Percentiles rank a stretch among this genome's conserved stretches.
Conservation (phyloP, 2,329 filamentous ascomycete genomes). For the Pleurostoma richardsiae region DNA sequence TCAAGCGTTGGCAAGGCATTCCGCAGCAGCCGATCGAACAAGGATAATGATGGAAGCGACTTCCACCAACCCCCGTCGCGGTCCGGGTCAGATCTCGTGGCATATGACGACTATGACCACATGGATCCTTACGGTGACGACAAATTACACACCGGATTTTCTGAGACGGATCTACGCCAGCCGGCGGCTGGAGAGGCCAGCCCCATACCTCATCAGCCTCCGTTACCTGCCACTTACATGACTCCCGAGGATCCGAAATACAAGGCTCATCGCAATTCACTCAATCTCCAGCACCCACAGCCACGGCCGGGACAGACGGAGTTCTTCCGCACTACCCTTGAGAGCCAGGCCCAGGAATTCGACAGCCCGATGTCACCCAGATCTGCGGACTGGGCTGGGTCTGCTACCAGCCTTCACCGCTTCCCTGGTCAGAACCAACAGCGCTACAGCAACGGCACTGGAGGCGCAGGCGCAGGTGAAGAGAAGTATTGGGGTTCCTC, state of each 20-base stretch:
- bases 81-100: conserved; percentile 69
- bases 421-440: conserved; percentile 39
- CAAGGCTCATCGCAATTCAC: conserved; percentile 73
- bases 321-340: conserved; percentile 68
- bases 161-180: conserved; percentile 16
- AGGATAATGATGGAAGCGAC: conserved; percentile 44
- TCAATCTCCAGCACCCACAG: conserved; percentile 77
- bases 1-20: conserved; percentile 80
- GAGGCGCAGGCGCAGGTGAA: conserved; percentile 2
- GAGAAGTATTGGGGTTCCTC: conserved; percentile 42
- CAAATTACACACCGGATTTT: conserved; percentile 52
- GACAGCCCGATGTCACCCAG: conserved; percentile 54
- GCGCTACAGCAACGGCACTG: conserved; percentile 42
- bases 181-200: conserved; percentile 9
- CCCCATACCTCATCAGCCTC: conserved; percentile 26
- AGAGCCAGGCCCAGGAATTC: conserved; percentile 67
- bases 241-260: conserved; percentile 70
- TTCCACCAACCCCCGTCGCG: conserved; percentile 50
- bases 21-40: conserved; percentile 48
- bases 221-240: conserved; percentile 48
- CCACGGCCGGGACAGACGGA: conserved; percentile 69
- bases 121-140: conserved; percentile 56
- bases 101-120: conserved; percentile 58
- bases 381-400: conserved; percentile 59
- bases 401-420: conserved; percentile 52